Evolutionary conservation across 2,329 filamentous ascomycete genomes (phyloP).

Genomic region (Ophiostoma populinum): DNA sequence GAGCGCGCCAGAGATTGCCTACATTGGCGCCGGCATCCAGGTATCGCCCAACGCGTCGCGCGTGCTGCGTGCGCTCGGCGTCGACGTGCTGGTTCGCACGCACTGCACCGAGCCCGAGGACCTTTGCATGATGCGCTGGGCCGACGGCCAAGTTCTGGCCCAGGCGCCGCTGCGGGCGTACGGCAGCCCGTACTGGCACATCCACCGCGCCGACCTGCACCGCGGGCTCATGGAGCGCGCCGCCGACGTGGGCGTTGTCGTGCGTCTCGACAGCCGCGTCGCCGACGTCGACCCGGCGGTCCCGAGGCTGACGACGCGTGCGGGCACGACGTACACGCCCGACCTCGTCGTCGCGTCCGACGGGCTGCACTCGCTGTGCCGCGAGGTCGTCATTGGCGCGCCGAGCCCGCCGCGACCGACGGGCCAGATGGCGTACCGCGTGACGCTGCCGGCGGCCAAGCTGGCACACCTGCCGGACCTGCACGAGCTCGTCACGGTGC

Average conservation of each 20-base stretch:
- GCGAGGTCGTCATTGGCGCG: constrained; percentile 9
- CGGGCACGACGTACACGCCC: constrained; percentile 1
- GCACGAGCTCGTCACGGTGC: constrained; percentile 24
- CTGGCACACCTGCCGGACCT: constrained; percentile 25
- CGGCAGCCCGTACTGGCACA: constrained; percentile 23
- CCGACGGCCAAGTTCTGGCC: constrained; percentile 30
- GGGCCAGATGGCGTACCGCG: constrained; percentile 31
- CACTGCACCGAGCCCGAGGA: constrained; percentile 25
- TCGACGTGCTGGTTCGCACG: constrained; percentile 26
- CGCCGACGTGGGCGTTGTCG: constrained; percentile 3
- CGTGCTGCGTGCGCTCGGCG: constrained; percentile 31
- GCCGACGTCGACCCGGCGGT: constrained; percentile 3
- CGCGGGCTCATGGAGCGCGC: constrained; percentile 6
- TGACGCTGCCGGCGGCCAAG: constrained; percentile 18
- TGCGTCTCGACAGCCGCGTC: constrained; percentile 7
- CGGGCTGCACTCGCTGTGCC: constrained; percentile 8
- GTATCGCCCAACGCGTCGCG: constrained; percentile 32
- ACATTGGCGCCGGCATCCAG: constrained; percentile 31
- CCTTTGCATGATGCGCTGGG: constrained; percentile 32
- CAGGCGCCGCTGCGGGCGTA: constrained; percentile 37
- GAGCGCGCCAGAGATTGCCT: constrained; percentile 17
- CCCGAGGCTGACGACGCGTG: constrained; percentile 1
- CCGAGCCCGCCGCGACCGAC: constrained; percentile 18
- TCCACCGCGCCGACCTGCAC: constrained; percentile 10
- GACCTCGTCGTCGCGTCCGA: constrained; percentile 9